These are phyloP conservation scores for Trichosporon sp. DNA, from an alignment of 1,284 basidiomycete species.

Conservation along the genomic window DNA sequence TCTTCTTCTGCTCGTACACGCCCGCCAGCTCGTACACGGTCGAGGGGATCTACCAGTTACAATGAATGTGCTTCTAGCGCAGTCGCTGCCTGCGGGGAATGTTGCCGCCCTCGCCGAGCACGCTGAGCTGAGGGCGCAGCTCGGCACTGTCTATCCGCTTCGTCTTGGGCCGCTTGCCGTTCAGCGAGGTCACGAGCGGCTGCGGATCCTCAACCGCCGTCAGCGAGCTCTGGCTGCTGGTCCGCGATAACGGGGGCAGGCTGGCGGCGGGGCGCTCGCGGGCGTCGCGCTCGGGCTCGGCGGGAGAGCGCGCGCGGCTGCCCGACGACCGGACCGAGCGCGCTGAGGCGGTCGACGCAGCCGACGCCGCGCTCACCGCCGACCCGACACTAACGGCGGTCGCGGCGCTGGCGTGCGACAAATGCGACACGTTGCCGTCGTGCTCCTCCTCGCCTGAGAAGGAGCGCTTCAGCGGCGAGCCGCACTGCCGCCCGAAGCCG, in stretches of 20 bases:
- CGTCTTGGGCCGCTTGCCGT: not conserved
- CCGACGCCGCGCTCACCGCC: not conserved
- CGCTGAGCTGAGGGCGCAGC: conserved; percentile 18
- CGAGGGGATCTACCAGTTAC: not conserved
- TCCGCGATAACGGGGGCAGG: not conserved
- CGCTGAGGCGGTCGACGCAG: not conserved
- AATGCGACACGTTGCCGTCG: too few relatives aligned
- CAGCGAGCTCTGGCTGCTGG: not conserved
- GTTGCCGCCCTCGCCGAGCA: conserved; percentile 26
- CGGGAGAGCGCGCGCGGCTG: not conserved
- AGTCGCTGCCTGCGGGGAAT: conserved; percentile 18
- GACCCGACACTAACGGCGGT: not conserved
- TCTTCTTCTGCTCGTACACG: not conserved
- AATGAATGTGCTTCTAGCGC: not conserved
- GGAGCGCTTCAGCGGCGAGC: not conserved
- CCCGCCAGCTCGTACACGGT: not conserved
- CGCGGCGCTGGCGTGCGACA: not conserved
- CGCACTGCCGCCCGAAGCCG: conserved; percentile 5
- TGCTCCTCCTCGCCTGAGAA: not conserved
- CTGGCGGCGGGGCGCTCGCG: not conserved
- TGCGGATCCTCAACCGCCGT: not conserved
- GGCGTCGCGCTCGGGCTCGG: not conserved
- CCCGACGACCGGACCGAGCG: not conserved
- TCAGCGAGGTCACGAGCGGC: not conserved
- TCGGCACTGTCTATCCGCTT: conserved; percentile 5